A percentile compares a stretch with the other conserved stretches of the same genome.
phyloP scores from a whole-genome alignment of 2,329 filamentous ascomycete species.

The Phaeophleospora eucalypticola region DNA sequence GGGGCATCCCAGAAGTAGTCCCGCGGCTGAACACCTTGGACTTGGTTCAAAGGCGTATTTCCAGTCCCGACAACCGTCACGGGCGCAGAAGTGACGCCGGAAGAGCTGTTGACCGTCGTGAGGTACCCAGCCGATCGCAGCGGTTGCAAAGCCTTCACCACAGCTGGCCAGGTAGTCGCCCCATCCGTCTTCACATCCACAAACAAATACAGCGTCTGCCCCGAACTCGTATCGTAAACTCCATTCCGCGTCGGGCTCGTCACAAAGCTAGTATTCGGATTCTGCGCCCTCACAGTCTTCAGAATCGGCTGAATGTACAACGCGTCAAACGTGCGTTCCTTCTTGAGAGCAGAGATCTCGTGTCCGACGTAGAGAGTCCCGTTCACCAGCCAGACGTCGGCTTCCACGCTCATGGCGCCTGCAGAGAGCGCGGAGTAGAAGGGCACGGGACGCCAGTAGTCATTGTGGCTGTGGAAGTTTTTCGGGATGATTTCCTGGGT shows the following conservation, averaged over 20 bases:
- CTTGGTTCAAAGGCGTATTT: constrained; percentile 47
- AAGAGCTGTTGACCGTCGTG: constrained; percentile 48
- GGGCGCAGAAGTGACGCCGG: constrained; percentile 43
- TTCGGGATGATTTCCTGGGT: constrained; percentile 59
- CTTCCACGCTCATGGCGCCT: constrained; percentile 56
- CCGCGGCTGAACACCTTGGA: constrained; percentile 41
- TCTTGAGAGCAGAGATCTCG: constrained; percentile 49
- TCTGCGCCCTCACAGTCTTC: constrained; percentile 52
- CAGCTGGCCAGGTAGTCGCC: constrained; percentile 51
- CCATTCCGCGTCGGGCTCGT: constrained; percentile 51
- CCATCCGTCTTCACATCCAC: constrained; percentile 61
- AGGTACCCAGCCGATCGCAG: constrained; percentile 52
- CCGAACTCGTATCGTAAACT: constrained; percentile 54
- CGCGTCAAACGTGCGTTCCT: constrained; percentile 51
- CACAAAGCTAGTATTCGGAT: constrained; percentile 51
- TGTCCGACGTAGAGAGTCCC: constrained; percentile 57
- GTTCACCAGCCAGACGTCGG: constrained; percentile 54
- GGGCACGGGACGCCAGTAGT: constrained; percentile 51
- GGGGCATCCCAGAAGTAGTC: constrained; percentile 59
- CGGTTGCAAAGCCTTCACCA: constrained; percentile 54
- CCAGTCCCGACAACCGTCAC: constrained; percentile 62
- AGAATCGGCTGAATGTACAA: constrained; percentile 60
- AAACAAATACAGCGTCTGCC: constrained; percentile 61
- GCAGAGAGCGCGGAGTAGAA: constrained; percentile 53
- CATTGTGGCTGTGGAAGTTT: constrained; percentile 55